These are phyloP conservation scores for Populus hybrid DNA, from an alignment of 441 rosid species.

Conservation along the genomic window DNA sequence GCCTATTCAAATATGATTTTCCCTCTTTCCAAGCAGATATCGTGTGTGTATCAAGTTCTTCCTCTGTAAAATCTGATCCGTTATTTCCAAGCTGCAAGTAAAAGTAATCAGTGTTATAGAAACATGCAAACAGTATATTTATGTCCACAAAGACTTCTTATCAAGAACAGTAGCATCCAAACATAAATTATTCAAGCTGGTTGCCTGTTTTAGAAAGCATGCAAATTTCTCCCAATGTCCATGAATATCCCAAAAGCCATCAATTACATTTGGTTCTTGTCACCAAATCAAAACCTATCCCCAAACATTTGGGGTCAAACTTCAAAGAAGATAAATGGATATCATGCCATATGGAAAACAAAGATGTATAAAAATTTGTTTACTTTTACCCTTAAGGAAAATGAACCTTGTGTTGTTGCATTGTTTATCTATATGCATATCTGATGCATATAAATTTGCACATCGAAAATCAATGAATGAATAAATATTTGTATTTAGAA, in stretches of 20 bases:
- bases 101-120: conserved; percentile 3
- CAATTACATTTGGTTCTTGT: neutral
- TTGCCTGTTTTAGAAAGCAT: neutral
- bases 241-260: neutral
- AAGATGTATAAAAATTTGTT: neutral
- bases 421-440: no score
- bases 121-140: neutral
- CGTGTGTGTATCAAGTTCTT: conserved; percentile 68
- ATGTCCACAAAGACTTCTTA: neutral
- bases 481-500: conserved; percentile 1
- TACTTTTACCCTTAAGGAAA: neutral
- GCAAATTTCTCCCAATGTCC: neutral
- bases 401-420: neutral
- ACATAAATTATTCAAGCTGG: neutral
- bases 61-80: conserved; percentile 69
- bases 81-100: conserved; percentile 54
- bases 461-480: neutral
- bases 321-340: neutral
- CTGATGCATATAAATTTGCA: neutral
- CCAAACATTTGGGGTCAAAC: neutral
- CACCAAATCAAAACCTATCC: neutral
- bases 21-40: conserved; percentile 76
- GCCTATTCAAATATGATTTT: conserved; percentile 48
- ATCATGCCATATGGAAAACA: neutral
- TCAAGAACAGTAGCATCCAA: neutral